Conservation (phyloP, 2,329 filamentous ascomycete species). For the Cladophialophora bantiana region DNA sequence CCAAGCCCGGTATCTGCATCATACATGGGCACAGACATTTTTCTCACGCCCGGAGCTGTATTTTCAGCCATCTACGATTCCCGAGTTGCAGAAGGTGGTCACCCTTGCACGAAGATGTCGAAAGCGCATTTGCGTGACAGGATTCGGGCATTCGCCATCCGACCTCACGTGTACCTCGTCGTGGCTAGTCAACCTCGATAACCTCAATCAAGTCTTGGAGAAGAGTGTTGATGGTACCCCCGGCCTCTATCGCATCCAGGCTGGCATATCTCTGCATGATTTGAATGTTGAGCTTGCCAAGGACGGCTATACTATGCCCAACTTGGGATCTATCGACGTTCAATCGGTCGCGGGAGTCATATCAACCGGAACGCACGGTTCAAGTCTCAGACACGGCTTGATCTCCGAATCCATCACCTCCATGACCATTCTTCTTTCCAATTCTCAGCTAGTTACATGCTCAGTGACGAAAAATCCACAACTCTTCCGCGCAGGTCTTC, state of each 20-base stretch:
- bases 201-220: conserved; percentile 72
- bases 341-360: conserved; percentile 94
- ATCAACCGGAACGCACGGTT: conserved; percentile 91
- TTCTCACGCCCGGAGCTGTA: conserved; percentile 88
- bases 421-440: conserved; percentile 80
- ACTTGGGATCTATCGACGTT: conserved; percentile 91
- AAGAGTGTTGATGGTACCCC: conserved; percentile 68
- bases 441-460: conserved; percentile 76
- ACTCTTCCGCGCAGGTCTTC: conserved; percentile 84
- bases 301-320: conserved; percentile 83
- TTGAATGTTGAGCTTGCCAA: conserved; percentile 77
- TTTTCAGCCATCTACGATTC: conserved; percentile 78
- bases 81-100: conserved; percentile 83
- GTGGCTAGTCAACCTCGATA: conserved; percentile 94
- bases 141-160: conserved; percentile 89
- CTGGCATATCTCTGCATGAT: conserved; percentile 82
- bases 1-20: conserved; percentile 74
- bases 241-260: conserved; percentile 76
- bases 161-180: conserved; percentile 90
- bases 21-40: conserved; percentile 95
- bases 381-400: conserved; percentile 81
- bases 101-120: conserved; percentile 81
- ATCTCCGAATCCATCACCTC: conserved; percentile 78
- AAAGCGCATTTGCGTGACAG: conserved; percentile 82
- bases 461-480: conserved; percentile 71